Base-by-base conservation (phyloP, 1,284 basidiomycete genomes). In the Sparassis latifolia region DNA sequence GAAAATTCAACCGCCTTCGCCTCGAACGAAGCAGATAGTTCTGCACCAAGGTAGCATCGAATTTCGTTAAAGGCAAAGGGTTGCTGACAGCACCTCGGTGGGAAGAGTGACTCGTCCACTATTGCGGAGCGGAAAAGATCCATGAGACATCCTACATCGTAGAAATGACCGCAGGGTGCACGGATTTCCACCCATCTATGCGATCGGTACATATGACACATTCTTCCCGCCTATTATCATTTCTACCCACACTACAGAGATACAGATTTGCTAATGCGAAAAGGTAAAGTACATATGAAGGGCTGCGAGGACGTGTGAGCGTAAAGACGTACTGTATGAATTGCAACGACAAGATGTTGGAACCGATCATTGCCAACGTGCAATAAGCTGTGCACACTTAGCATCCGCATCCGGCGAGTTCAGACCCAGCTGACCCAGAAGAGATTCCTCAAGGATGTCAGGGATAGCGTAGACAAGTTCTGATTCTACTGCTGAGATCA, bases 21-120 rank as follows among this genome's bases (percentile, higher is more conserved):
- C 12, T 63, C 54, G 51, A 71, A 70, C 0, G 53, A 51, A 4
- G 48, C 45, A 7, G 52, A 49, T 9, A 70, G 58, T 0, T 60
- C 42, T 10, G 28, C 10, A 10, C 60, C 50, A 20, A 75, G 57
- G 45, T 64, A 54, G 1, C 48, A 52, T 1, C 56, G 52, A 10
- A 70, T 61, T 12, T 57, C 50, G 4, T 44, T 40, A 27, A 68
- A n/a, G 2, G 63, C 53, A 52, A 75, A 67, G 6, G 59, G 56
- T 33, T 64, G 54, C 27, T 66, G 61, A 58, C 75, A 76, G 59
- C 75, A 77, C 7, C 66, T 62, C 4, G 72, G 68, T 2, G 74
- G 76, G 54, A 69, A 72, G 39, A 75, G 65, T 1, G 65, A 65
- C 55, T 76, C 74, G 62, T 75, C 72, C 31, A 61, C 58, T 2